Evolutionary conservation across 768 basidiomycete species (phyloP).

Genomic region (Boletus insuetus): DNA sequence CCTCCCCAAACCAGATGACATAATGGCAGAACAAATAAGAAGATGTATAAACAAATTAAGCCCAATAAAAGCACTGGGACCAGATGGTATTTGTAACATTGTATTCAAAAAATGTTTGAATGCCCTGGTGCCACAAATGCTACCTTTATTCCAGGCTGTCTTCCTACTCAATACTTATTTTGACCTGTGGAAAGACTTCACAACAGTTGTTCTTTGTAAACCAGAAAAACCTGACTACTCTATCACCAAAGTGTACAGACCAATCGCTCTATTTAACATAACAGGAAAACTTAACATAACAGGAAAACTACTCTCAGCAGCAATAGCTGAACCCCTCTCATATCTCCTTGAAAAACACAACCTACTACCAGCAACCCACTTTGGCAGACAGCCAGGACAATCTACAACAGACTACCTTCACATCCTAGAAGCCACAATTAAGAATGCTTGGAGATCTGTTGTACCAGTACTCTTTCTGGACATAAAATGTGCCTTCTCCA

Average conservation of each 20-base stretch:
- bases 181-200: conserved; percentile 6
- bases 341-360: background rate
- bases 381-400: no score
- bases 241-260: background rate
- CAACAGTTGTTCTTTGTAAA: conserved; percentile 34
- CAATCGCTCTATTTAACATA: background rate
- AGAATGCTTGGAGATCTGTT: no score
- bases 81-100: background rate
- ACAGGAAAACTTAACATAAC: no score
- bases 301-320: background rate
- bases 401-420: no score
- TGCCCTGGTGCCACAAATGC: background rate
- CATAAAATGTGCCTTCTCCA: no score
- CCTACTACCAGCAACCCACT: background rate
- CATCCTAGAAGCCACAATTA: no score
- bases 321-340: background rate
- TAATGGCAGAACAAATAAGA: background rate
- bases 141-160: background rate
- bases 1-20: background rate
- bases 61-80: background rate
- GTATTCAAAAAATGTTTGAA: background rate
- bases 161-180: background rate
- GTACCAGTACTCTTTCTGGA: no score
- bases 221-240: conserved; percentile 36
- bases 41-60: background rate